Percentiles rank a stretch among this genome's conserved stretches.
Conservation (phyloP, 495 filamentous ascomycete species). For the Tuber aestivum region DNA sequence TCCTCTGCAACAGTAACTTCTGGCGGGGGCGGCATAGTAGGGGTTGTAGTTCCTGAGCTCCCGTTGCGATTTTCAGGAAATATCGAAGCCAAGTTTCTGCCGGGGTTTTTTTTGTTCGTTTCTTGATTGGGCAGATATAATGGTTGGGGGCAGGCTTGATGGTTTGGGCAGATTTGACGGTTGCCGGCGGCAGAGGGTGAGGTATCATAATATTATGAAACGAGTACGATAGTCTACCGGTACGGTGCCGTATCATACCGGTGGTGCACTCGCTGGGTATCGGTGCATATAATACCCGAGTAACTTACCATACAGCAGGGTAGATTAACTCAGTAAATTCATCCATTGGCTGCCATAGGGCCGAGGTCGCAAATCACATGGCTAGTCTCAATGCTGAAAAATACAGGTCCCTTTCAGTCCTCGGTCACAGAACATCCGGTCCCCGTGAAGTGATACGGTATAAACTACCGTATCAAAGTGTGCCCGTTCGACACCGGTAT, state of each 20-base stretch:
- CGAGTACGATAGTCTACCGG: no score
- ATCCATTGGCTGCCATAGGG: neutral
- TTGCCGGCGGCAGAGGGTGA: neutral
- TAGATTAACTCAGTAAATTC: no score
- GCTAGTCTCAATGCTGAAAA: neutral
- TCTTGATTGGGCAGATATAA: neutral
- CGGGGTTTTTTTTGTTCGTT: neutral
- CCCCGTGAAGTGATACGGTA: neutral
- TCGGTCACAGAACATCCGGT: neutral
- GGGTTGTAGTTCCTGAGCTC: slow-evolving; percentile 1
- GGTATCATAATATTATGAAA: neutral
- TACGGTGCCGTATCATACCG: no score
- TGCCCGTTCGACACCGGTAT: neutral
- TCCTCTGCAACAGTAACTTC: slow-evolving; percentile 51
- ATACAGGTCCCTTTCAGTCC: neutral
- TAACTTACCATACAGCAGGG: no score
- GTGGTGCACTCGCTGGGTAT: no score
- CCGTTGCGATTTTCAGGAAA: neutral
- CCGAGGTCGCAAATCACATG: neutral
- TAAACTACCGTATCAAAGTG: neutral
- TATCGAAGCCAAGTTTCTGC: neutral
- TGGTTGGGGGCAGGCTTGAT: neutral
- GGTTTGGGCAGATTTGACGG: no score
- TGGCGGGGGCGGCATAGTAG: slow-evolving; percentile 6
- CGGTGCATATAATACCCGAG: no score